Base-by-base conservation (phyloP, 2,329 filamentous ascomycete genomes). In the Penicillium brevicompactum region DNA sequence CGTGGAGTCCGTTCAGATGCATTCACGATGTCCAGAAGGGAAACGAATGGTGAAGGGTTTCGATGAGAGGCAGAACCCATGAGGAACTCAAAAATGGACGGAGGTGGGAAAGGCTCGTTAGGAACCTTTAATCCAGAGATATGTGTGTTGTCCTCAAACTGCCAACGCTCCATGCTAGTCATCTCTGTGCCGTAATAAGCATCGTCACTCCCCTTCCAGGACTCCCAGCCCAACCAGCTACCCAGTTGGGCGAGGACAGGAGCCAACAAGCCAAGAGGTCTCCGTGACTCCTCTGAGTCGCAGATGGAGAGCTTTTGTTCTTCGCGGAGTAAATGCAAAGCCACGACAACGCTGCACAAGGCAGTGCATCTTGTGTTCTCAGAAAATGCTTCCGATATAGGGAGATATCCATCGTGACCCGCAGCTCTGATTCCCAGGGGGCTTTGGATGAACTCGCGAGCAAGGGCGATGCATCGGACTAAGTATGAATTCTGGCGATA, bases 291-390 rank as follows among this genome's bases (percentile, higher is more conserved):
- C 58, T 83, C 79, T n/a, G 76, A 74, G 43, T 79, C 78, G 51
- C 79, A 75, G 3, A 87, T 83, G 57, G 90, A 85, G 1, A 99
- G 82, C 69, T 96, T 97, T 59, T 89, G 82, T 70, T 99, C 94
- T 71, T 99, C 93, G 0, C 89, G 82, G n/a, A 96, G 78, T 3
- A 97, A 79, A 74, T 99, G 94, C 11, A 99, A 78, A 1, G 85
- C 88, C 38, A 87, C 78, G 60, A 95, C 78, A 37, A 93, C 82
- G 49, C 89, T 80, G 66, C 90, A 84, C 69, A 88, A 77, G 32
- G 89, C 81, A 51, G 86, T 87, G 53, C 83, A 80, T 42, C 86
- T 82, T 47, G 80, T 79, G 53, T 84, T 83, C 49, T 77, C 75
- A 37, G 82, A 77, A 51, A 79, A 82, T 49, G 81, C 75, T 59